These are phyloP conservation scores for Phytopythium chamaehyphon DNA, from an alignment of 352 stramenopile species.

Conservation along the genomic window DNA sequence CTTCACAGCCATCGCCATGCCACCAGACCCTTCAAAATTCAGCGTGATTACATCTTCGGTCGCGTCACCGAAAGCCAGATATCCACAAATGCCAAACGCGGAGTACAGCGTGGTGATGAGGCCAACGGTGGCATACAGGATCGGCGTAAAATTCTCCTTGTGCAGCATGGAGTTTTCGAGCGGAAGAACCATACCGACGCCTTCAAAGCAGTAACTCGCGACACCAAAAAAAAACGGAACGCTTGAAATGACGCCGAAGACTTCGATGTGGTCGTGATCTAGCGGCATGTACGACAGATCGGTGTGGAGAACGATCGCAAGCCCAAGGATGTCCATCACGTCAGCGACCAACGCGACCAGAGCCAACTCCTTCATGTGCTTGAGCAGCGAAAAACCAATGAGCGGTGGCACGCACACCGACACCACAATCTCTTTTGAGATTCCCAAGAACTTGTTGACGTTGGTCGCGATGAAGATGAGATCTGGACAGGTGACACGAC, in stretches of 20 bases:
- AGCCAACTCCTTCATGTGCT: conserved; percentile 85
- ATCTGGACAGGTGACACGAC: conserved; percentile 27
- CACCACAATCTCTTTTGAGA: conserved; percentile 53
- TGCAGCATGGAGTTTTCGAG: conserved; percentile 87
- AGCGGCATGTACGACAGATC: conserved; percentile 74
- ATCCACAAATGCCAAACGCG: conserved; percentile 84
- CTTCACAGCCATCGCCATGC: conserved; percentile 78
- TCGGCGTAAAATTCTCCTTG: conserved; percentile 61
- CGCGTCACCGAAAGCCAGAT: conserved; percentile 78
- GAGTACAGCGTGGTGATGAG: conserved; percentile 87
- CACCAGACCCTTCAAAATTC: conserved; percentile 68
- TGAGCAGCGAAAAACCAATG: conserved; percentile 76
- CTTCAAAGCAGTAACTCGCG: conserved; percentile 90
- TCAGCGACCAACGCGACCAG: conserved; percentile 88
- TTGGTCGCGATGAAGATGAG: conserved; percentile 92
- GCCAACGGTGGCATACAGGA: conserved; percentile 69
- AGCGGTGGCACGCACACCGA: conserved; percentile 61
- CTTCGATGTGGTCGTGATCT: conserved; percentile 47
- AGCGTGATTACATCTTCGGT: conserved; percentile 88
- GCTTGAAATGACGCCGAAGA: conserved; percentile 48
- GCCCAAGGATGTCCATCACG: conserved; percentile 82
- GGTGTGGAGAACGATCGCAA: conserved; percentile 78
- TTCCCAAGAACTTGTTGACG: conserved; percentile 61
- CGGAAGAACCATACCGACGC: conserved; percentile 85
- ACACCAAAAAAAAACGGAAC: conserved; percentile 88